Evolutionary conservation across 495 filamentous ascomycete species (phyloP).

Genomic region (Bombardia bombarda): DNA sequence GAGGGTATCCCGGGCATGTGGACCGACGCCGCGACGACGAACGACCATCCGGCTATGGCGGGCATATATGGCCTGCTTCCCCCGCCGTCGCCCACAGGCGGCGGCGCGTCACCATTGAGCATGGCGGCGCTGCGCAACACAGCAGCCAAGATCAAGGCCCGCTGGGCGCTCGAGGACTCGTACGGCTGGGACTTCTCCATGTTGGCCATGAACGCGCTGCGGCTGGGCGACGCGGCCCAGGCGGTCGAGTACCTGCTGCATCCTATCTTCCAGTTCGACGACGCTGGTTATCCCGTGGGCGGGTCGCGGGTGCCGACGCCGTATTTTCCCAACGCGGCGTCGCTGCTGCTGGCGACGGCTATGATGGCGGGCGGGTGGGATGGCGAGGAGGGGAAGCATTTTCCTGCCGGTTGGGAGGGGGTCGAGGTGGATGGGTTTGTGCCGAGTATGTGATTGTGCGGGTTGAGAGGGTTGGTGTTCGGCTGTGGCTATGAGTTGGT

Average conservation of each 20-base stretch:
- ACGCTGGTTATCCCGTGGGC: slow-evolving; percentile 44
- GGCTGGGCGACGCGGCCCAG: slow-evolving; percentile 35
- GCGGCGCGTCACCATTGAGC: slow-evolving; percentile 29
- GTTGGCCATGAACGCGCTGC: slow-evolving; percentile 45
- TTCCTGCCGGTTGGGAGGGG: slow-evolving; percentile 33
- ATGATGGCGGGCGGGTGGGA: slow-evolving; percentile 52
- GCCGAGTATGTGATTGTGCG: slow-evolving; percentile 23
- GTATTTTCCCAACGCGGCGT: slow-evolving; percentile 44
- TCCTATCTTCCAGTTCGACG: slow-evolving; percentile 40
- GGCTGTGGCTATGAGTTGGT: no score
- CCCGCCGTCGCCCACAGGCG: slow-evolving; percentile 30
- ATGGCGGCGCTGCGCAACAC: slow-evolving; percentile 33
- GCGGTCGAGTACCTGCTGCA: slow-evolving; percentile 43
- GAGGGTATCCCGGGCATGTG: slow-evolving; percentile 45
- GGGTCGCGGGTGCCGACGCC: slow-evolving; percentile 45
- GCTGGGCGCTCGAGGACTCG: slow-evolving; percentile 40
- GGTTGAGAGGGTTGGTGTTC: no score
- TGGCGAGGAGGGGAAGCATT: slow-evolving; percentile 33
- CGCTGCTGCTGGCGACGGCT: slow-evolving; percentile 41
- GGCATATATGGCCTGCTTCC: slow-evolving; percentile 43
- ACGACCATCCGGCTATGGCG: slow-evolving; percentile 45
- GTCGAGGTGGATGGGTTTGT: slow-evolving; percentile 40
- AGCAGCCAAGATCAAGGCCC: slow-evolving; percentile 31
- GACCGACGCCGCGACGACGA: slow-evolving; percentile 31
- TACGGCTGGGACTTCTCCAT: slow-evolving; percentile 49